phyloP scores from a whole-genome alignment of 768 basidiomycete species.

The Russula griseocarnosa region DNA sequence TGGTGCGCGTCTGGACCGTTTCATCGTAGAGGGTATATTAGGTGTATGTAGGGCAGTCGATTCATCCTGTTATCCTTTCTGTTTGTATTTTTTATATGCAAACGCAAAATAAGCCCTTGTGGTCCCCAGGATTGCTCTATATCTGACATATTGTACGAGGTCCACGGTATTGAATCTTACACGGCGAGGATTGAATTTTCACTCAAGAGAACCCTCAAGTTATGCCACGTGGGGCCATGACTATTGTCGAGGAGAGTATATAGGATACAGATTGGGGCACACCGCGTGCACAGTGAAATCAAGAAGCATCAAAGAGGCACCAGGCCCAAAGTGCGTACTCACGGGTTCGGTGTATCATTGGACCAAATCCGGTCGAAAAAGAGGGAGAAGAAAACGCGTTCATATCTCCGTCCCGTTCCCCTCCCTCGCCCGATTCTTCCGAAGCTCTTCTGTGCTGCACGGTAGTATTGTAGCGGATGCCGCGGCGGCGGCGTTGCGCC shows the following conservation, averaged over 20 bases:
- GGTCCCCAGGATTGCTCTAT: slow-evolving; percentile 11
- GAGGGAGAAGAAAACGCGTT: slow-evolving; percentile 49
- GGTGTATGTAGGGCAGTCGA: slow-evolving; percentile 21
- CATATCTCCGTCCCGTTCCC: slow-evolving; percentile 27
- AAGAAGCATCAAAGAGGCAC: slow-evolving; percentile 68
- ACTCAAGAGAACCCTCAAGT: too few species aligned
- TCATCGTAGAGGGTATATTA: slow-evolving; percentile 40
- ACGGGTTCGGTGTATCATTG: slow-evolving; percentile 49
- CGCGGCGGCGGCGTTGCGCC: background rate
- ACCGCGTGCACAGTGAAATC: slow-evolving; percentile 28
- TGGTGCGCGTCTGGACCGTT: slow-evolving; percentile 89
- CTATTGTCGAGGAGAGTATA: too few species aligned
- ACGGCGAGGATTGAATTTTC: too few species aligned
- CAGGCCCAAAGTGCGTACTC: slow-evolving; percentile 53
- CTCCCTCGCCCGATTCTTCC: slow-evolving; percentile 16
- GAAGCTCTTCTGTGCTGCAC: too few species aligned
- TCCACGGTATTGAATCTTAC: background rate
- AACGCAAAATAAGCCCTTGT: slow-evolving; percentile 28
- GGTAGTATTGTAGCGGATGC: too few species aligned
- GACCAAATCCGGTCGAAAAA: slow-evolving; percentile 46
- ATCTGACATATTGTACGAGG: background rate
- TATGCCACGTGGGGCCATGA: too few species aligned
- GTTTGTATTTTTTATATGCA: slow-evolving; percentile 29
- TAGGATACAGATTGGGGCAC: too few species aligned
- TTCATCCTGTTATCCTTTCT: slow-evolving; percentile 23